Conservation (phyloP, 169 alveolate genomes). For the Cryptosporidium baileyi region DNA sequence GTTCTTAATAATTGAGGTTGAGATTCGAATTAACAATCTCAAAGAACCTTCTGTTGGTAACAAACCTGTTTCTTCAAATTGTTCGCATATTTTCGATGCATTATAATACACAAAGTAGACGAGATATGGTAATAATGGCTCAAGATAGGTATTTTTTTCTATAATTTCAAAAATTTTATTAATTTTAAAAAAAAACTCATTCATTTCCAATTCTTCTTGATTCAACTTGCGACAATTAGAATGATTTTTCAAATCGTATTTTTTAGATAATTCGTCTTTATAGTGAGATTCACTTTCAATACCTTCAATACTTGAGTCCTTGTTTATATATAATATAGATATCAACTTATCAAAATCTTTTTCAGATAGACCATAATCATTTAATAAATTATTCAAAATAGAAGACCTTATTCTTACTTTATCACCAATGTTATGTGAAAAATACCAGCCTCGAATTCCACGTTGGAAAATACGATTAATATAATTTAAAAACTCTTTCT, state of each 20-base stretch:
- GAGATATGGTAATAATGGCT: constrained; percentile 24
- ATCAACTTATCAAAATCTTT: constrained; percentile 13
- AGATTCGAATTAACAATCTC: constrained; percentile 1
- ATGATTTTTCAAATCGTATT: too few relatives aligned
- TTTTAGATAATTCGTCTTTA: background rate
- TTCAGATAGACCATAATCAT: constrained; percentile 58
- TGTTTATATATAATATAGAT: background rate
- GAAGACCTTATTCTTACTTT: background rate
- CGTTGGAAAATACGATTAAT: constrained; percentile 20
- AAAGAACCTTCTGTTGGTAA: constrained; percentile 40
- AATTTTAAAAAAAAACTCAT: background rate
- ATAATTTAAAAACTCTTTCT: constrained; percentile 31
- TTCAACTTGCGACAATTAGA: too few relatives aligned
- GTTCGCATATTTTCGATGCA: background rate
- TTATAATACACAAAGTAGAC: constrained; percentile 22
- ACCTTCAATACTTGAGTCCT: background rate
- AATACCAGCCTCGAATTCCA: constrained; percentile 5
- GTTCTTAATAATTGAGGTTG: constrained; percentile 10
- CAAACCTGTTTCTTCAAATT: constrained; percentile 11
- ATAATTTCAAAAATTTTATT: background rate
- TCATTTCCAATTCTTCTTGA: background rate
- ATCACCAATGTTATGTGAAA: background rate
- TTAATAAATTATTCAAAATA: background rate
- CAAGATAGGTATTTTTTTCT: constrained; percentile 20
- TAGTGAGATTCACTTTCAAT: background rate